Base-by-base conservation (phyloP, 2,329 filamentous ascomycete species). In the Didymella sp. region DNA sequence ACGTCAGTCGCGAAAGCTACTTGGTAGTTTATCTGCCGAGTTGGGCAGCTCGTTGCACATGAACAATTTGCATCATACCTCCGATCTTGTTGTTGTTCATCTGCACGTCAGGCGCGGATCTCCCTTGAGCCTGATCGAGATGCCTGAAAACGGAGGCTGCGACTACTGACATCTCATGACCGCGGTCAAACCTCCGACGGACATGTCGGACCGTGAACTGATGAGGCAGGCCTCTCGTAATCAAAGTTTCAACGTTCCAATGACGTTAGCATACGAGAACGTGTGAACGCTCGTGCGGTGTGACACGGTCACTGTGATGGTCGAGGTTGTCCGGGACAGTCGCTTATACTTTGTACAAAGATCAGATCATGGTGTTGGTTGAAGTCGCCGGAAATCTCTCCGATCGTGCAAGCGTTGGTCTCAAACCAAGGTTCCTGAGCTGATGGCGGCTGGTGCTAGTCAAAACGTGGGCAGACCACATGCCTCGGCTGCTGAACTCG, bases 51-150 rank as follows among this genome's bases (percentile, higher is more conserved):
- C 17, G 37, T 37, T 43, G 43, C 51, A 54, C 51, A 43, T 24
- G 48, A 51, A 56, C 47, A 48, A 9, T 17, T 45, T 40, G 38
- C 48, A 57, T 52, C 54, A 52, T 52, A 15, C 24, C 37, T 49
- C 27, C 38, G 28, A 40, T 57, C 12, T 25, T 47, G 24, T 38
- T n/a, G 19, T 19, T 51, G 35, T 44, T 37, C n/a, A 8, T 41
- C 37, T 46, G 35, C n/a, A 24, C 4, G 22, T 51, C 54, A 43
- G 28, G 37, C 13, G 40, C 8, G 33, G 7, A 21, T 15, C 15
- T 19, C 37, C 22, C 31, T 40, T 24, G 13, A 19, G 12, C 19
- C n/a, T n/a, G 24, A 48, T 48, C 25, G 9, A 19, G 24, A 22
- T 19, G 43, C 48, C 54, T 33, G 44, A 37, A 13, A 37, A 30